These are phyloP conservation scores for Chimonanthus salicifolius DNA, from an alignment of 164 flowering plant genomes.

Conservation along the genomic window DNA sequence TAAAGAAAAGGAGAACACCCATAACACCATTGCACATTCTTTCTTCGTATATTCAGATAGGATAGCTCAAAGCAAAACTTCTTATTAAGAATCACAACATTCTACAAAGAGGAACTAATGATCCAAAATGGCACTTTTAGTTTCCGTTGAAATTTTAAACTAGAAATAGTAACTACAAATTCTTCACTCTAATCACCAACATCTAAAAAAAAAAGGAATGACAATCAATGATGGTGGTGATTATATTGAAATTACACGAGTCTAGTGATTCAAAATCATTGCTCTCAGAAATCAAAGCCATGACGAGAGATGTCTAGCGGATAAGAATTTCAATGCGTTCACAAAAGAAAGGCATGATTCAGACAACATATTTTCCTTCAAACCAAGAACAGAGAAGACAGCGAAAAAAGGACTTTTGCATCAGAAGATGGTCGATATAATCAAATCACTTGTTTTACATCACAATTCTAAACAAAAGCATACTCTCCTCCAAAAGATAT, in stretches of 20 bases:
- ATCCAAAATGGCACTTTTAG: background rate
- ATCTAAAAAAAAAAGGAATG: too few species aligned
- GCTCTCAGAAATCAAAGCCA: background rate
- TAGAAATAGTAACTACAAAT: background rate
- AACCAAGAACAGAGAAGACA: too few species aligned
- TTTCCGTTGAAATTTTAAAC: background rate
- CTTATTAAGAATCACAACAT: too few species aligned
- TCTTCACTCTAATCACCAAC: background rate
- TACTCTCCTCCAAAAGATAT: background rate
- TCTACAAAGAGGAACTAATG: background rate
- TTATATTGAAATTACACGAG: background rate
- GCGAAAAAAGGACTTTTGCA: too few species aligned
- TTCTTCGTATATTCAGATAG: background rate
- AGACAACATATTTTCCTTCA: too few species aligned
- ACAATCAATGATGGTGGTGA: background rate
- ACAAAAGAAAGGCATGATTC: too few species aligned
- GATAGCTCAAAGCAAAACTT: background rate
- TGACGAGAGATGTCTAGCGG: background rate
- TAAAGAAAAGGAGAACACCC: background rate
- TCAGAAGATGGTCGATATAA: too few species aligned
- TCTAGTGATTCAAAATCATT: background rate
- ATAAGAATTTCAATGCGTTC: background rate
- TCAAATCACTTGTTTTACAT: too few species aligned
- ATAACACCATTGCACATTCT: background rate
- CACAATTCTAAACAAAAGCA: background rate